Conservation (phyloP, 768 basidiomycete genomes). For the Mycena vitilis region DNA sequence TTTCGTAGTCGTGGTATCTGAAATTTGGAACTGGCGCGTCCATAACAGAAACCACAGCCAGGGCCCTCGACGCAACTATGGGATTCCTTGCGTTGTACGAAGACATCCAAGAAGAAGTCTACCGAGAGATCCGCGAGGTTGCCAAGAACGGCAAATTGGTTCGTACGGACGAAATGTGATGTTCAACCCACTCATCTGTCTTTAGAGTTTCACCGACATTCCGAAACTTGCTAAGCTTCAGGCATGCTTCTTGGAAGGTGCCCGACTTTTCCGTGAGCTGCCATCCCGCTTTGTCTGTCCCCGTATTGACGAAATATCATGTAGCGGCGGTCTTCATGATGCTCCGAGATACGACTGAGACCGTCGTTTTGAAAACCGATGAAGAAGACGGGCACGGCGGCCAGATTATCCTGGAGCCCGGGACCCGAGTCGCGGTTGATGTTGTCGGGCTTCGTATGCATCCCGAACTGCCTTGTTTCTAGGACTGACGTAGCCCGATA, state of each 20-base stretch:
- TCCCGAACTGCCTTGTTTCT: no score
- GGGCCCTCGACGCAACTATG: slow-evolving; percentile 46
- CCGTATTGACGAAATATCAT: background rate
- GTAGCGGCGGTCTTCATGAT: background rate
- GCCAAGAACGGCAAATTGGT: slow-evolving; percentile 1
- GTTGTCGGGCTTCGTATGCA: slow-evolving; percentile 8
- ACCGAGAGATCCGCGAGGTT: background rate
- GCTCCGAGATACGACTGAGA: background rate
- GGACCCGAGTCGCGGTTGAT: background rate
- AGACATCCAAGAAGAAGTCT: background rate
- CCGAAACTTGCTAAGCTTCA: slow-evolving; percentile 1
- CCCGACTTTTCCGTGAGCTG: slow-evolving; percentile 6
- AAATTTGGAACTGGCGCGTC: background rate
- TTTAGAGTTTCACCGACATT: background rate
- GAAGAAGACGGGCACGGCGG: slow-evolving; percentile 19
- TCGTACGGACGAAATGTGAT: background rate
- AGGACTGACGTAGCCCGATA: background rate
- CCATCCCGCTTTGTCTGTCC: background rate
- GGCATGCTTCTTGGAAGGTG: slow-evolving; percentile 5
- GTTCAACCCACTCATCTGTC: no score
- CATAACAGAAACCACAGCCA: slow-evolving; percentile 48
- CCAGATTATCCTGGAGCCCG: slow-evolving; percentile 7
- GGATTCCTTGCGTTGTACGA: slow-evolving; percentile 48
- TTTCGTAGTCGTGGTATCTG: background rate
- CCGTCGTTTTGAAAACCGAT: slow-evolving; percentile 6